These are phyloP conservation scores for Lodderomyces beijingensis DNA, from an alignment of 1,139 yeast species.

Conservation along the genomic window DNA sequence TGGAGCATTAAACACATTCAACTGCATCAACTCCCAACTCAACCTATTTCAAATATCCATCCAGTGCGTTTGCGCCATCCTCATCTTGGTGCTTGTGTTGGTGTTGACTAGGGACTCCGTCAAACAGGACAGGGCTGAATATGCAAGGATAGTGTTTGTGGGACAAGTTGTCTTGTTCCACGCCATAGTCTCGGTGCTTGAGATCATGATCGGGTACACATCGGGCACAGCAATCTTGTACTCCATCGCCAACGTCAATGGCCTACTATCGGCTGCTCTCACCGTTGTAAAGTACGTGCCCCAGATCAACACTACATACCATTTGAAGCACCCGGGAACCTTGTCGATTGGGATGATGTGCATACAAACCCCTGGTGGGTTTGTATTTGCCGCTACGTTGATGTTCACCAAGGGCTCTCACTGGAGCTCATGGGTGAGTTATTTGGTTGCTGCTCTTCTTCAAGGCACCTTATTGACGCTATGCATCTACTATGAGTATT, in stretches of 20 bases:
- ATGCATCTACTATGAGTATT: slow-evolving; percentile 38
- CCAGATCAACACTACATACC: slow-evolving; percentile 68
- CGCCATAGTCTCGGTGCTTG: slow-evolving; percentile 30
- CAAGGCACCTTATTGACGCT: slow-evolving; percentile 42
- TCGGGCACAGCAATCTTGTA: slow-evolving; percentile 16
- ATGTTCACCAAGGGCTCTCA: slow-evolving; percentile 70
- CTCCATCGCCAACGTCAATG: slow-evolving; percentile 56
- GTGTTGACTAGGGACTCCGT: slow-evolving; percentile 41
- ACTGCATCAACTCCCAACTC: slow-evolving; percentile 66
- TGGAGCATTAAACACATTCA: slow-evolving; percentile 42
- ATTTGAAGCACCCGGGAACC: slow-evolving; percentile 73
- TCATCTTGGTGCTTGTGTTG: slow-evolving; percentile 56
- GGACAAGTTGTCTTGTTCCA: slow-evolving; percentile 38
- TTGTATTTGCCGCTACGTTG: slow-evolving; percentile 66
- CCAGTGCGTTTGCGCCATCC: slow-evolving; percentile 62
- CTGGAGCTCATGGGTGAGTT: slow-evolving; percentile 88
- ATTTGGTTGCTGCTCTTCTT: slow-evolving; percentile 64
- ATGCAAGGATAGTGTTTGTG: slow-evolving; percentile 35
- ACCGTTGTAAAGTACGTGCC: slow-evolving; percentile 77
- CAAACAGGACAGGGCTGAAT: slow-evolving; percentile 45
- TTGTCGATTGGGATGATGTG: slow-evolving; percentile 79
- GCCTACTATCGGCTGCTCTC: slow-evolving; percentile 56
- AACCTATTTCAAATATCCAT: slow-evolving; percentile 67
- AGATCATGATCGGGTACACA: slow-evolving; percentile 28
- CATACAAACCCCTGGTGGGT: slow-evolving; percentile 89